phyloP scores from a whole-genome alignment of 805 yeast species.

The Ascoidea rubescens region DNA sequence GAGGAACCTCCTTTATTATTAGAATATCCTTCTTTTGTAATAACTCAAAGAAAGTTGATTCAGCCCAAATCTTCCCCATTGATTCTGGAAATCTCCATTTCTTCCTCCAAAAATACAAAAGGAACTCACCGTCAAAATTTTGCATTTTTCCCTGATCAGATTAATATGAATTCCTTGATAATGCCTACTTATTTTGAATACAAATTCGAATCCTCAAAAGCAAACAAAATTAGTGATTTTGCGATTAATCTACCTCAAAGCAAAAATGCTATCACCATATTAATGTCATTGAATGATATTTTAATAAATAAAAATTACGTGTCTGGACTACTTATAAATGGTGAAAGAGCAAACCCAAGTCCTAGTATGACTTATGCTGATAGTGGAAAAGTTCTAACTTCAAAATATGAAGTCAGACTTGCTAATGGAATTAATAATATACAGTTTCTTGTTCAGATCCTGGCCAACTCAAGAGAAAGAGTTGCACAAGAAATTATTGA shows the following conservation, averaged over 20 bases:
- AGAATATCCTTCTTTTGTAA: slow-evolving; percentile 6
- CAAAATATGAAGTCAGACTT: slow-evolving; percentile 30
- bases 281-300: slow-evolving; percentile 28
- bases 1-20: slow-evolving; percentile 4
- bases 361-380: slow-evolving; percentile 27
- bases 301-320: slow-evolving; percentile 24
- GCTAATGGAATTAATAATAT: slow-evolving; percentile 32
- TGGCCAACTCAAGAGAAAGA: slow-evolving; percentile 12
- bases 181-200: slow-evolving; percentile 20
- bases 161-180: slow-evolving; percentile 11
- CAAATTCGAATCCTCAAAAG: slow-evolving; percentile 20
- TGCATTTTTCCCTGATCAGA: slow-evolving; percentile 11
- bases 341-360: slow-evolving; percentile 28
- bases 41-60: slow-evolving; percentile 4
- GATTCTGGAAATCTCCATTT: slow-evolving; percentile 16
- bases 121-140: slow-evolving; percentile 13
- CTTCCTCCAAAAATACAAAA: slow-evolving; percentile 16
- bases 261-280: slow-evolving; percentile 31
- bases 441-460: slow-evolving; percentile 3
- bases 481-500: slow-evolving; percentile 13
- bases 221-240: slow-evolving; percentile 22
- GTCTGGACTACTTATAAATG: slow-evolving; percentile 26
- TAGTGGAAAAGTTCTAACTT: slow-evolving; percentile 15
- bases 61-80: slow-evolving; percentile 12
- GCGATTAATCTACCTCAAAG: slow-evolving; percentile 32